Evolutionary conservation across 2,329 filamentous ascomycete species (phyloP).

Genomic region (Fusarium oxysporum): DNA sequence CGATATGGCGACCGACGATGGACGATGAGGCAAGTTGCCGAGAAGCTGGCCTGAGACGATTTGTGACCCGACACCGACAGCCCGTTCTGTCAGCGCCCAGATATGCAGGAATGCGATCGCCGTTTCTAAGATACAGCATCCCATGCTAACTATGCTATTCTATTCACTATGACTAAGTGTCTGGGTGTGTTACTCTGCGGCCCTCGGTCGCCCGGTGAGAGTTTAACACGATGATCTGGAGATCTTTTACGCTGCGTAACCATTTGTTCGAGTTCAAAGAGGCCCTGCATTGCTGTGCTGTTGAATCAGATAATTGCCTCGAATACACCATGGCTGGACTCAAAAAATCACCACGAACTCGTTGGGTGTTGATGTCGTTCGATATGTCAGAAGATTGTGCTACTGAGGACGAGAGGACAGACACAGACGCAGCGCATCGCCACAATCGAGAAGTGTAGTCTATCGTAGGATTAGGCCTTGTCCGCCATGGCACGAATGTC

Average conservation of each 20-base stretch:
- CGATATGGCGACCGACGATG: conserved; percentile 22
- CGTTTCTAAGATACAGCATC: neutral
- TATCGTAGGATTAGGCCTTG: neutral
- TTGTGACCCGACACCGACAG: conserved; percentile 3
- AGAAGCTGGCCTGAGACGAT: conserved; percentile 9
- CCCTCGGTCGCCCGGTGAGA: conserved; percentile 9
- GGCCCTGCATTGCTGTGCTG: neutral
- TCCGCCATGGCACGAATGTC: neutral
- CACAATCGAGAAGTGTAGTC: conserved; percentile 16
- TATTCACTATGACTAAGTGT: neutral
- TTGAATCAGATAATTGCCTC: conserved; percentile 17
- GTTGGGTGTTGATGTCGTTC: conserved; percentile 27
- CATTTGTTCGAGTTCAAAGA: neutral
- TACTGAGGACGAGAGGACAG: conserved; percentile 11
- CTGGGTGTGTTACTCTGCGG: conserved; percentile 1
- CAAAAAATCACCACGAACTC: conserved; percentile 7
- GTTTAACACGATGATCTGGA: conserved; percentile 32
- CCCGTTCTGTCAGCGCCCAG: conserved; percentile 6
- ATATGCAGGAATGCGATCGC: conserved; percentile 16
- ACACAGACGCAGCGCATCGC: conserved; percentile 15
- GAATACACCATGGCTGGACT: conserved; percentile 4
- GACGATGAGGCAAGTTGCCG: conserved; percentile 19
- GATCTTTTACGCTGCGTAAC: conserved; percentile 32
- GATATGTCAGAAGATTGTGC: conserved; percentile 14
- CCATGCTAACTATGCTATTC: neutral